Evolutionary conservation across 768 basidiomycete species (phyloP), one percentile per base, ranked within the genome.

Genomic region (Suillus sp.): DNA sequence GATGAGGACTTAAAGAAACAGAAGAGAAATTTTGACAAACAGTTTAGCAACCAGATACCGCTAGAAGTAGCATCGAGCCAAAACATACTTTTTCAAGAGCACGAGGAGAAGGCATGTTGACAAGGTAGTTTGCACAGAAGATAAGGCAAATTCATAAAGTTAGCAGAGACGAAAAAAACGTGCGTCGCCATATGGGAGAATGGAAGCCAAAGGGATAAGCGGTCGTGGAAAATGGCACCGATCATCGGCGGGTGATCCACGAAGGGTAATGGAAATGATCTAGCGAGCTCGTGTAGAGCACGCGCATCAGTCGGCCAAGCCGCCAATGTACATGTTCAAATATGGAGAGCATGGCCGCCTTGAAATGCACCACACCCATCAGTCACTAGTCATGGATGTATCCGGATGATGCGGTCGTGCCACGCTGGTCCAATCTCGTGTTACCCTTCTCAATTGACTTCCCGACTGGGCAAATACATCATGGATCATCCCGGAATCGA

Each of bases 331-430:
- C 54, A 72, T 45, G 60, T 58, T 22, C 66, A 61, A 50, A 64
- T 60, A 72, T 62, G 38, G 70, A 43, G 53, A 51, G 65, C 50
- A 50, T 70, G 75, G 62, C 64, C 67, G 65, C 67, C 65, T 64
- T 69, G 61, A 64, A 60, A 61, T 69, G 72, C 58, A 60, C 68
- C 51, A 64, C 63, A n/a, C 53, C 63, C 71, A 74, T 75, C 71
- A 76, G 43, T 70, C n/a, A 47, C 45, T 47, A 14, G n/a, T 47
- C 73, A 76, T 66, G 66, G 27, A 7, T 30, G 38, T 16, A 57
- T 27, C 56, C 38, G 38, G 18, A 38, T 56, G 37, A 56, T 56
- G 37, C 13, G 16, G 37, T 27, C 11, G 18, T 40, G 40, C 38
- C 27, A 57, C 56, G 56, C 56, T 38, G 35, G 35, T 38, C 55